Conservation (phyloP, 208 protist species). For the Leishmania lainsoni region DNA sequence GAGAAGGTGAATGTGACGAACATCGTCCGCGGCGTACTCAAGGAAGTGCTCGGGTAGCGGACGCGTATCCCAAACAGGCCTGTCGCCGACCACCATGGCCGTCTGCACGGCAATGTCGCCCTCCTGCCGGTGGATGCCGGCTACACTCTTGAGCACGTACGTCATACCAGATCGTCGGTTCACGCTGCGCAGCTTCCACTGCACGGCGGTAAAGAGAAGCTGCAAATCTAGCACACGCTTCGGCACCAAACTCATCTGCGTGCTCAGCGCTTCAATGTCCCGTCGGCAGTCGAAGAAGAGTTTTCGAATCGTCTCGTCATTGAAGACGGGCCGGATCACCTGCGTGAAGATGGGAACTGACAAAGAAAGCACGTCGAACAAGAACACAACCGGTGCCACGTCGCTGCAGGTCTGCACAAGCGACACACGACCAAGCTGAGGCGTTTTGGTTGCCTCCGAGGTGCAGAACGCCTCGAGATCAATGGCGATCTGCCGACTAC, state of each 20-base stretch:
- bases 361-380: conserved; percentile 87
- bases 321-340: conserved; percentile 41
- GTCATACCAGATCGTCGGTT: conserved; percentile 85
- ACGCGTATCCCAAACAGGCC: conserved; percentile 89
- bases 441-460: conserved; percentile 29
- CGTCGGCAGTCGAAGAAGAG: conserved; percentile 90
- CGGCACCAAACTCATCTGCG: conserved; percentile 70
- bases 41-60: conserved; percentile 88
- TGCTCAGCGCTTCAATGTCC: conserved; percentile 87
- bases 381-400: conserved; percentile 59
- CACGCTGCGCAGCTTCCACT: conserved; percentile 82
- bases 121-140: conserved; percentile 69
- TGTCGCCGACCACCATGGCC: conserved; percentile 83
- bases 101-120: conserved; percentile 78
- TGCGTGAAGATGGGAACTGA: conserved; percentile 36
- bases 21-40: conserved; percentile 89
- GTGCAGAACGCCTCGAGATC: conserved; percentile 91
- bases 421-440: conserved; percentile 82
- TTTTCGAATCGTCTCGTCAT: conserved; percentile 57
- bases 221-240: conserved; percentile 80
- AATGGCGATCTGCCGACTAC: conserved; percentile 59
- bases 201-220: conserved; percentile 80
- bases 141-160: conserved; percentile 82
- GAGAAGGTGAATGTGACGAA: conserved; percentile 86
- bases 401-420: conserved; percentile 82